Evolutionary conservation across 306 rosid species (phyloP).

Genomic region (Alnus rubra): DNA sequence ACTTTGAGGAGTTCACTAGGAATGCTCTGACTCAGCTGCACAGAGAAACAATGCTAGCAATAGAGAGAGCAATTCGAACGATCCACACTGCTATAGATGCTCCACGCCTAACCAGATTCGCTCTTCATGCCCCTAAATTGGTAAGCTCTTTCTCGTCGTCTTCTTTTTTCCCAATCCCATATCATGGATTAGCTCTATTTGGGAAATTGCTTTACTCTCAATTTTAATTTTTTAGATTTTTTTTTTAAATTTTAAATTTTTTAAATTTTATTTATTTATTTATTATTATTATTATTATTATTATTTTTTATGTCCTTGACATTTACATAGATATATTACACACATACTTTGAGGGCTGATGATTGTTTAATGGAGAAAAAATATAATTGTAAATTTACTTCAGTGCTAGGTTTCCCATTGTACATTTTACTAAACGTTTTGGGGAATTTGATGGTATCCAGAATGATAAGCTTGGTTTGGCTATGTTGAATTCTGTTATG

Average conservation of each 20-base stretch:
- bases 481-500: neutral
- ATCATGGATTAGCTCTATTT: neutral
- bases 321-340: too few relatives aligned
- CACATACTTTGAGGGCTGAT: too few relatives aligned
- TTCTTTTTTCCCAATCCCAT: neutral
- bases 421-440: neutral
- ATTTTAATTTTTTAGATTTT: neutral
- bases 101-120: conserved; percentile 62
- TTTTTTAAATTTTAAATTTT: too few relatives aligned
- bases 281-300: too few relatives aligned
- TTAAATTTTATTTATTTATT: too few relatives aligned
- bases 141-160: conserved; percentile 32
- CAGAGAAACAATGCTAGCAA: conserved; percentile 18
- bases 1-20: neutral
- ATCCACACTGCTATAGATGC: conserved; percentile 44
- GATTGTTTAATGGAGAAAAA: too few relatives aligned
- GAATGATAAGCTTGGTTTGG: neutral
- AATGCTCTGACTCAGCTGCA: neutral
- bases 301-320: neutral
- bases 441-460: neutral
- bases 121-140: conserved; percentile 70
- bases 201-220: neutral
- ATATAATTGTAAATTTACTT: neutral
- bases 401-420: neutral
- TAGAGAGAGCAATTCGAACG: conserved; percentile 49